phyloP scores from a whole-genome alignment of 352 stramenopile genomes.

The Pythium vanterpoolii region DNA sequence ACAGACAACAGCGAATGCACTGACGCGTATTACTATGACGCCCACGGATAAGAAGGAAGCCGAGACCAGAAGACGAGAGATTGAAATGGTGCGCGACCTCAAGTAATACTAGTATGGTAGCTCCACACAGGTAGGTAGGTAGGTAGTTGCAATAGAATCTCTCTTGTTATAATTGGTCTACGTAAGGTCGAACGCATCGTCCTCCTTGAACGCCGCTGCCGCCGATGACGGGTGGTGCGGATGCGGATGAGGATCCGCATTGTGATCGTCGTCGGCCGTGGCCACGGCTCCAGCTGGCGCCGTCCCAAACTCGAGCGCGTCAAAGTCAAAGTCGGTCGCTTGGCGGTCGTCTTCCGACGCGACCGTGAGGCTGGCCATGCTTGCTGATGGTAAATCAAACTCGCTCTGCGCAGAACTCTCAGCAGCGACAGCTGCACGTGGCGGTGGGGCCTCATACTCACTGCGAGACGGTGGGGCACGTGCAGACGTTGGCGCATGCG shows the following conservation, averaged over 20 bases:
- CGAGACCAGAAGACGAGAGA: slow-evolving; percentile 43
- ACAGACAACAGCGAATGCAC: slow-evolving; percentile 22
- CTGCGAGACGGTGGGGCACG: slow-evolving; percentile 4
- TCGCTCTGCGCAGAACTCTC: slow-evolving; percentile 1
- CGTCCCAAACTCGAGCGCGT: slow-evolving; percentile 53
- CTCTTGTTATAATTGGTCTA: slow-evolving; percentile 20
- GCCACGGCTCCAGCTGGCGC: slow-evolving; percentile 16
- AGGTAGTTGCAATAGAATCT: neutral
- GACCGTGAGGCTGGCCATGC: slow-evolving; percentile 25
- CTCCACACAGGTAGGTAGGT: too few relatives aligned
- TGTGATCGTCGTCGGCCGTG: slow-evolving; percentile 8
- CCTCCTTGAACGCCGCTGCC: slow-evolving; percentile 31
- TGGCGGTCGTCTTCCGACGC: slow-evolving; percentile 18
- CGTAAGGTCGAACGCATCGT: slow-evolving; percentile 75
- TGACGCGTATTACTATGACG: slow-evolving; percentile 14
- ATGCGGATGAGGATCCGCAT: neutral
- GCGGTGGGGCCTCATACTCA: slow-evolving; percentile 9
- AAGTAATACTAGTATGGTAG: slow-evolving; percentile 17
- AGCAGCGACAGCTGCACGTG: neutral
- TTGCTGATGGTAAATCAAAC: slow-evolving; percentile 14
- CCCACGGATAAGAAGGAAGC: slow-evolving; percentile 43
- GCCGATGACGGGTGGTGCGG: slow-evolving; percentile 17
- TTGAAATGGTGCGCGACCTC: slow-evolving; percentile 55
- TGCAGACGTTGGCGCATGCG: slow-evolving; percentile 3
- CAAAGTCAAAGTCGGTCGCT: slow-evolving; percentile 54